Percentiles rank a stretch among this genome's conserved stretches.
Conservation (phyloP, 495 filamentous ascomycete species). For the Cladorrhinum samala region DNA sequence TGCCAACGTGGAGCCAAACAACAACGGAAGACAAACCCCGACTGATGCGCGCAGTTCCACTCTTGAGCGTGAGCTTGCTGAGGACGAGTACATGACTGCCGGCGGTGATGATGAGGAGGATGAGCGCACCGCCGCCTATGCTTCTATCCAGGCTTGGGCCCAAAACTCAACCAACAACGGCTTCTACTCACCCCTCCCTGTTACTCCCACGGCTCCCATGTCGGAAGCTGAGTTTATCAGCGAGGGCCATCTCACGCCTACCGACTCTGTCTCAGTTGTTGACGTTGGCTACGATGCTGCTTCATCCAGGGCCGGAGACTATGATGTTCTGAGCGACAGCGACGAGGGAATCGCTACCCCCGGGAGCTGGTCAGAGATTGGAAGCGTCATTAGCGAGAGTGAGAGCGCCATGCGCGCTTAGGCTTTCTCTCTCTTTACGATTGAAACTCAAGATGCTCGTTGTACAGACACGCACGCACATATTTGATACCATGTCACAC, state of each 20-base stretch:
- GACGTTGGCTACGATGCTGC: conserved; percentile 34
- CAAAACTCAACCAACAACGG: conserved; percentile 33
- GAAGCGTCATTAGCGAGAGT: conserved; percentile 61
- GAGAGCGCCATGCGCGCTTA: conserved; percentile 34
- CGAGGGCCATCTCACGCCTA: conserved; percentile 45
- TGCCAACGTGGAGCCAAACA: not conserved
- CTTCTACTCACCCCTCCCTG: conserved; percentile 50
- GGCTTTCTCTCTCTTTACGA: not conserved
- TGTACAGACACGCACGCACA: no score
- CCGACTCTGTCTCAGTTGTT: conserved; percentile 43
- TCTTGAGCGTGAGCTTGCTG: conserved; percentile 32
- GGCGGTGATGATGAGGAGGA: conserved; percentile 30
- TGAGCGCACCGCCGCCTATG: conserved; percentile 30
- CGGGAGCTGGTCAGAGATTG: conserved; percentile 72
- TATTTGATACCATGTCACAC: not conserved
- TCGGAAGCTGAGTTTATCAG: conserved; percentile 41
- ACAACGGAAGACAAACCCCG: conserved; percentile 1
- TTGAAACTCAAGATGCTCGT: no score
- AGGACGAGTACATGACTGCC: conserved; percentile 42
- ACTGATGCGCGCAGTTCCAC: conserved; percentile 11
- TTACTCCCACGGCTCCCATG: conserved; percentile 28
- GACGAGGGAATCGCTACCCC: conserved; percentile 58
- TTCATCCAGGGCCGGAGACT: conserved; percentile 26
- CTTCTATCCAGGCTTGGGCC: conserved; percentile 53
- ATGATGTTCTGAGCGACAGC: conserved; percentile 62